phyloP scores from a whole-genome alignment of 495 filamentous ascomycete species.

The Sporormia fimetaria region DNA sequence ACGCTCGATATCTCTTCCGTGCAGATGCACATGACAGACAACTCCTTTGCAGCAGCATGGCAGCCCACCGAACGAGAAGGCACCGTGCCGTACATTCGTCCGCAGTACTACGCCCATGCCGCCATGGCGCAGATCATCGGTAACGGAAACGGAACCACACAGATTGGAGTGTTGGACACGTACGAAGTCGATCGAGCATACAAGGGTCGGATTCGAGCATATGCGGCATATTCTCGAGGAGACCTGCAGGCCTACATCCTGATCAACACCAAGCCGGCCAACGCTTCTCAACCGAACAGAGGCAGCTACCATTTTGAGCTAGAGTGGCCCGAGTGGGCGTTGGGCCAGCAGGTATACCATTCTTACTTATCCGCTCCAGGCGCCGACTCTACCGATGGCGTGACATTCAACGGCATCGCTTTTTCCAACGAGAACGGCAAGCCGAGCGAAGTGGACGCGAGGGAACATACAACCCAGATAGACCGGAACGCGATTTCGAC shows the following conservation, averaged over 20 bases:
- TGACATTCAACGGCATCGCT: conserved; percentile 32
- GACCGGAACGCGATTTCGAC: too few species aligned
- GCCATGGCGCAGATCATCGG: conserved; percentile 33
- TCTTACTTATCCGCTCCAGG: conserved; percentile 30
- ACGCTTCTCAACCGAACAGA: conserved; percentile 22
- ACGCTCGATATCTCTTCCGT: conserved; percentile 30
- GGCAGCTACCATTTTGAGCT: conserved; percentile 20
- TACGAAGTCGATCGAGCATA: conserved; percentile 12
- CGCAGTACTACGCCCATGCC: conserved; percentile 33
- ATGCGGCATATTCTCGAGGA: conserved; percentile 25
- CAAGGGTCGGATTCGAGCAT: conserved; percentile 27
- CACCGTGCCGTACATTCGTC: conserved; percentile 27
- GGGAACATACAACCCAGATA: too few species aligned
- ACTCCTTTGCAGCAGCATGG: conserved; percentile 32
- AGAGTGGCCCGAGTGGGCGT: conserved; percentile 14
- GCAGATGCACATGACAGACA: conserved; percentile 35
- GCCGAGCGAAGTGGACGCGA: conserved; percentile 15
- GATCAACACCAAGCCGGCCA: conserved; percentile 29
- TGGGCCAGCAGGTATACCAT: conserved; percentile 25
- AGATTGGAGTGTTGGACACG: conserved; percentile 19
- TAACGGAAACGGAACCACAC: conserved; percentile 26
- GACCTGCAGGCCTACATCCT: conserved; percentile 27
- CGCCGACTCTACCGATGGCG: conserved; percentile 25
- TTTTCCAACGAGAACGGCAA: conserved; percentile 29
- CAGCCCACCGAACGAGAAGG: conserved; percentile 27